phyloP scores from a whole-genome alignment of 805 yeast species.

The Pichia heedii region DNA sequence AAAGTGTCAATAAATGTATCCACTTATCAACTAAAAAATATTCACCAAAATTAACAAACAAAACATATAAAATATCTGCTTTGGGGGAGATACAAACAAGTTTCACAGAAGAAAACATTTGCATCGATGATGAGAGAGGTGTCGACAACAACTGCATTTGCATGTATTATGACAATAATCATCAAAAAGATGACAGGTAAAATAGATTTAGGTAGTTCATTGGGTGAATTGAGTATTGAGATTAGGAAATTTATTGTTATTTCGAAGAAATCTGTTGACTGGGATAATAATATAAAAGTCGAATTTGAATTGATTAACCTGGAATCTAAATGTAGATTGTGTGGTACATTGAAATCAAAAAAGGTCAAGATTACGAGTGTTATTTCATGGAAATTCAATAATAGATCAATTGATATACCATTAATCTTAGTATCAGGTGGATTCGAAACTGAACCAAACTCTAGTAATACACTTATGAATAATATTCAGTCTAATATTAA shows the following conservation, averaged over 20 bases:
- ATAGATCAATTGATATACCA: conserved; percentile 45
- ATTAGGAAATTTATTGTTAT: conserved; percentile 60
- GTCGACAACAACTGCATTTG: conserved; percentile 54
- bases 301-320: conserved; percentile 48
- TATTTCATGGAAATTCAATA: conserved; percentile 56
- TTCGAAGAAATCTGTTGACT: conserved; percentile 53
- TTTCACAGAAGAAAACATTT: conserved; percentile 24
- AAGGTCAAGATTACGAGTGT: conserved; percentile 51
- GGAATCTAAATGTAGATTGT: conserved; percentile 66
- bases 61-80: no score
- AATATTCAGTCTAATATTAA: no score
- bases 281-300: conserved; percentile 62
- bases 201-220: conserved; percentile 75
- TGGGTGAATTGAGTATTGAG: conserved; percentile 54
- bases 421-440: conserved; percentile 54
- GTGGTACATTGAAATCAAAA: conserved; percentile 51
- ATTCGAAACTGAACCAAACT: conserved; percentile 39
- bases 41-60: no score
- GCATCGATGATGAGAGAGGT: conserved; percentile 46
- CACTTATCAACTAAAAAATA: neutral
- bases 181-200: conserved; percentile 43
- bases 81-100: neutral
- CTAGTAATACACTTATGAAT: no score
- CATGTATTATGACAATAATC: conserved; percentile 61
- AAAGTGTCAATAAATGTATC: no score